Evolutionary conservation across 2,329 filamentous ascomycete genomes (phyloP), one percentile per base, ranked within the genome.

Genomic region (Chaetomium strumarium): DNA sequence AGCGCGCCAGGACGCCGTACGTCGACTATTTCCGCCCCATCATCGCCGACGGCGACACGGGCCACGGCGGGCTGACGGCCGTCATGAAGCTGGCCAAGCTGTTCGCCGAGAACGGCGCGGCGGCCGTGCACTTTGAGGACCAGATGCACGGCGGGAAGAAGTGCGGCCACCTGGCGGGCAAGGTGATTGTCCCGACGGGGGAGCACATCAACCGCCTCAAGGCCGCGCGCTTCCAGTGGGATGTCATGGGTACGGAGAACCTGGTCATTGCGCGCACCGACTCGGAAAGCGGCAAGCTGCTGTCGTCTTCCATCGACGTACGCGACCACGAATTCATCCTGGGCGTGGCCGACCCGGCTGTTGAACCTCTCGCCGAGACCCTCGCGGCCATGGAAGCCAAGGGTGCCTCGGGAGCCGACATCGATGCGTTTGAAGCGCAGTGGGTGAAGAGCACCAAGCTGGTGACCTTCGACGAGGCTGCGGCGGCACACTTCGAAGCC

Each of bases 81-180:
- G 92, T 99, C 2, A 78, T 97, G 59, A 99, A 99, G 75, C 80
- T 99, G 17, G 91, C 93, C 38, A 99, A 97, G 74, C 81, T 97
- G 8, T 99, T 99, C 63, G 93, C 93, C 16, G 93, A 99, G 72
- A 95, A 95, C 62, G 93, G 93, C 49, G 93, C 93, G 1, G 93
- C 93, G 0, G 93, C 87, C 9, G 93, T 99, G 2, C 93, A 99
- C 70, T 96, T 99, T 57, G 93, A 99, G 70, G 93, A 99, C 66
- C 93, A 99, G 72, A 80, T 97, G 43, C 93, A 97, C 67, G 93
- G 93, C 40, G 93, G 93, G 56, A 99, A 99, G 77, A 99, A 97
- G 73, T 99, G 93, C 66, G 93, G 93, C 14, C 93, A 99, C 72
- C 75, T 97, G 56, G 93, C 93, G 1, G 93, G 93, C 61, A 99